Evolutionary conservation across 768 basidiomycete species (phyloP).

Genomic region (Lactifluus hygrophoroides): DNA sequence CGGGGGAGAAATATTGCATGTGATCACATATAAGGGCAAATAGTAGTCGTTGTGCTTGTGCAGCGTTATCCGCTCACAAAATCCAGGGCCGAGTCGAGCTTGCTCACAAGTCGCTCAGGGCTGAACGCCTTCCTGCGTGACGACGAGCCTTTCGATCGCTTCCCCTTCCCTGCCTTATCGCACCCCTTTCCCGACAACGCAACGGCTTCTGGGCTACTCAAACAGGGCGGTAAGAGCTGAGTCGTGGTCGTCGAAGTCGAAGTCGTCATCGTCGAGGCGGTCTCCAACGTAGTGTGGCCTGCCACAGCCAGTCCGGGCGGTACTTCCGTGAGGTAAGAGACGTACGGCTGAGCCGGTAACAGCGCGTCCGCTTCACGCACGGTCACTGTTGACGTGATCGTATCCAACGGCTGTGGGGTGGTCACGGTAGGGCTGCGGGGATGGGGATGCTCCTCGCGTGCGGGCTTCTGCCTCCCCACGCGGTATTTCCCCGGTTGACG

Average conservation of each 20-base stretch:
- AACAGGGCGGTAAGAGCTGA: neutral
- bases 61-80: slow-evolving; percentile 7
- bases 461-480: neutral
- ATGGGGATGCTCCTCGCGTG: neutral
- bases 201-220: neutral
- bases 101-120: slow-evolving; percentile 14
- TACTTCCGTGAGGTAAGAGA: neutral
- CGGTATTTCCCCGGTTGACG: neutral
- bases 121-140: slow-evolving; percentile 12
- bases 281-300: neutral
- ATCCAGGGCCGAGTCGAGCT: slow-evolving; percentile 16
- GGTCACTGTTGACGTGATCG: slow-evolving; percentile 11
- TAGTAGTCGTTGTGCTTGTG: too few species aligned
- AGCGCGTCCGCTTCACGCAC: neutral
- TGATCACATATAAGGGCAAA: too few species aligned
- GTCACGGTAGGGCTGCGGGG: neutral
- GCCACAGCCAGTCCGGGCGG: neutral
- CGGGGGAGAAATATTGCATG: too few species aligned
- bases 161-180: slow-evolving; percentile 4
- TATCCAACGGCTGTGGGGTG: neutral
- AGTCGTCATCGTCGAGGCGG: neutral
- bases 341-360: neutral
- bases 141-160: neutral
- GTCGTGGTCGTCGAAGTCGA: neutral
- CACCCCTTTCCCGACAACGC: neutral